phyloP scores from a whole-genome alignment of 2,329 filamentous ascomycete genomes.

The Colletotrichum sp. region DNA sequence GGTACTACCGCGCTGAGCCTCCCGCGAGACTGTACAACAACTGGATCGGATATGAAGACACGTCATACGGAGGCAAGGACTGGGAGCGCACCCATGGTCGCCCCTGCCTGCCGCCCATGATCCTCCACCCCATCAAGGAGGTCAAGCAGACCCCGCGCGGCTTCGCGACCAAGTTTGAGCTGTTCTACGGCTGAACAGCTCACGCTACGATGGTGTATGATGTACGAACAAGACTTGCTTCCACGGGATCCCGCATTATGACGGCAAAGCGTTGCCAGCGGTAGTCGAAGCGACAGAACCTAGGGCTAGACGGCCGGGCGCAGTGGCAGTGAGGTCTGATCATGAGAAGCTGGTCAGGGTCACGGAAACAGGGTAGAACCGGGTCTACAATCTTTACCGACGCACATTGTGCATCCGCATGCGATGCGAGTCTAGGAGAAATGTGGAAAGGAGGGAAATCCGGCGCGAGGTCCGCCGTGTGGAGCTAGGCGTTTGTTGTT shows the following conservation, averaged over 20 bases:
- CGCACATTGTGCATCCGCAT: neutral
- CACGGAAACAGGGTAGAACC: neutral
- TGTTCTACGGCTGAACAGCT: slow-evolving; percentile 39
- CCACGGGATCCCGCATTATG: neutral
- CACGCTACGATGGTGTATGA: slow-evolving; percentile 16
- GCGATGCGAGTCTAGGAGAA: neutral
- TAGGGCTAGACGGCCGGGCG: neutral
- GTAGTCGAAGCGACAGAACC: neutral
- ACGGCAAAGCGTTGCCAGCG: neutral
- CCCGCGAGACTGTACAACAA: slow-evolving; percentile 67
- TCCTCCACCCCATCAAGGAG: slow-evolving; percentile 66
- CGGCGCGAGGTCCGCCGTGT: neutral
- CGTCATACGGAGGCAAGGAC: slow-evolving; percentile 54
- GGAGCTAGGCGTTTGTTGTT: slow-evolving; percentile 9
- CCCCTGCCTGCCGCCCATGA: slow-evolving; percentile 62
- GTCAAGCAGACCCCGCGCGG: slow-evolving; percentile 55
- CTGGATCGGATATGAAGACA: slow-evolving; percentile 66
- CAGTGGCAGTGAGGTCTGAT: neutral
- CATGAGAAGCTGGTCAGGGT: neutral
- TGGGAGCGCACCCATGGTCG: slow-evolving; percentile 64
- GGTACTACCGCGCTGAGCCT: slow-evolving; percentile 65
- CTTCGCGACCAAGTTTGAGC: slow-evolving; percentile 40
- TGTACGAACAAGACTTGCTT: slow-evolving; percentile 18
- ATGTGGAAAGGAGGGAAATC: neutral
- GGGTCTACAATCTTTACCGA: neutral